A percentile compares a stretch with the other conserved stretches of the same genome.
phyloP scores from a whole-genome alignment of 2,329 filamentous ascomycete genomes.

The Colletotrichum tropicale region DNA sequence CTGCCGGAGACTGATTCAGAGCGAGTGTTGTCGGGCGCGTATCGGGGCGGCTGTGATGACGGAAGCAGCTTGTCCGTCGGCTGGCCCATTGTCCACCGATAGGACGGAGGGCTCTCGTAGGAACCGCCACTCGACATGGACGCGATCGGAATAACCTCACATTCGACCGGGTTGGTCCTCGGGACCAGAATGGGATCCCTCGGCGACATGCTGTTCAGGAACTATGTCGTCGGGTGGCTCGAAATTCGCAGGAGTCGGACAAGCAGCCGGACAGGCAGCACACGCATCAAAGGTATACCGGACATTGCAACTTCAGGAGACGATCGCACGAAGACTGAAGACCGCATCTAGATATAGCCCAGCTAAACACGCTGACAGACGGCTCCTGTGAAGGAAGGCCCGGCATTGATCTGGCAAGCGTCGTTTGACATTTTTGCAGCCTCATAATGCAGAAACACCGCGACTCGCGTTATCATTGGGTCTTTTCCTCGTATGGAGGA shows the following conservation, averaged over 20 bases:
- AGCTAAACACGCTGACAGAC: not conserved
- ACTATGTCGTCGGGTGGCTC: not conserved
- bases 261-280: not conserved
- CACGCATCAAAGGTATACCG: not conserved
- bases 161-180: not conserved
- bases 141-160: not conserved
- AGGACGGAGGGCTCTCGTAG: not conserved
- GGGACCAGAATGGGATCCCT: not conserved
- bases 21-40: not conserved
- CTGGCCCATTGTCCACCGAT: not conserved
- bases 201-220: not conserved
- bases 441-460: not conserved
- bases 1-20: not conserved
- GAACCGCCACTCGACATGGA: not conserved
- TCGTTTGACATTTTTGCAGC: not conserved
- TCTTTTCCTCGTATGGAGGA: not conserved
- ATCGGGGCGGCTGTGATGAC: not conserved
- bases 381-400: not conserved
- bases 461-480: not conserved
- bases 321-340: not conserved
- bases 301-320: not conserved
- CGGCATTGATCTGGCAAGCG: not conserved
- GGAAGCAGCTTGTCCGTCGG: not conserved
- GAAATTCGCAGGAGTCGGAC: not conserved
- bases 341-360: not conserved